These are phyloP conservation scores for Trichoderma pleuroti DNA, from an alignment of 2,329 filamentous ascomycete genomes.

Conservation along the genomic window DNA sequence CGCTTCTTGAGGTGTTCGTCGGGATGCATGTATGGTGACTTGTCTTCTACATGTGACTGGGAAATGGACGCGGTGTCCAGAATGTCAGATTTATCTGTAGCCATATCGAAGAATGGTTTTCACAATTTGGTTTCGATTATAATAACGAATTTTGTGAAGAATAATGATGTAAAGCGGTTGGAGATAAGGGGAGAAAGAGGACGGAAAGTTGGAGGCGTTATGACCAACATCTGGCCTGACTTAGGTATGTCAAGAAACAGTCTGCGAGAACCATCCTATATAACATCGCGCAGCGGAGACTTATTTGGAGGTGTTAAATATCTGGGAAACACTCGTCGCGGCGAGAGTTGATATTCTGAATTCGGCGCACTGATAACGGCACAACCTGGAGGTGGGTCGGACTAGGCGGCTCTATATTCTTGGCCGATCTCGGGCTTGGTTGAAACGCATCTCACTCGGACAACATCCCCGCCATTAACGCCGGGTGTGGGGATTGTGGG, in stretches of 20 bases:
- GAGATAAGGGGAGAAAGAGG: not conserved
- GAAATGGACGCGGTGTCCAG: conserved; percentile 5
- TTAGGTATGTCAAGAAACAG: not conserved
- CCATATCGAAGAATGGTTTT: not conserved
- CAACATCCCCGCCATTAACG: conserved; percentile 2
- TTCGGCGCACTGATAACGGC: not conserved
- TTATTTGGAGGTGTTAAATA: not conserved
- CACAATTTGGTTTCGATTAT: not conserved
- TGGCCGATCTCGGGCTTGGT: conserved; percentile 7
- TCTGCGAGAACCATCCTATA: not conserved
- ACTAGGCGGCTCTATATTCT: not conserved
- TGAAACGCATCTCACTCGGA: not conserved
- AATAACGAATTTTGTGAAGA: not conserved
- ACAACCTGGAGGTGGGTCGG: not conserved
- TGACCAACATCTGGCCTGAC: not conserved
- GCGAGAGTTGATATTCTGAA: not conserved
- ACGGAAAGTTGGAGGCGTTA: not conserved
- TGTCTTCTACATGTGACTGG: conserved; percentile 22
- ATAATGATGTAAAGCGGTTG: not conserved
- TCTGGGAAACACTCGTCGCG: not conserved
- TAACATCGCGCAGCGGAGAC: not conserved
- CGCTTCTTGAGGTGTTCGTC: conserved; percentile 25
- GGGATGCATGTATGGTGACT: conserved; percentile 16
- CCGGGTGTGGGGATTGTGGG: not conserved
- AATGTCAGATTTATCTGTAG: not conserved